Conservation (phyloP, 2,329 filamentous ascomycete species). For the Pseudogymnoascus pannorum region DNA sequence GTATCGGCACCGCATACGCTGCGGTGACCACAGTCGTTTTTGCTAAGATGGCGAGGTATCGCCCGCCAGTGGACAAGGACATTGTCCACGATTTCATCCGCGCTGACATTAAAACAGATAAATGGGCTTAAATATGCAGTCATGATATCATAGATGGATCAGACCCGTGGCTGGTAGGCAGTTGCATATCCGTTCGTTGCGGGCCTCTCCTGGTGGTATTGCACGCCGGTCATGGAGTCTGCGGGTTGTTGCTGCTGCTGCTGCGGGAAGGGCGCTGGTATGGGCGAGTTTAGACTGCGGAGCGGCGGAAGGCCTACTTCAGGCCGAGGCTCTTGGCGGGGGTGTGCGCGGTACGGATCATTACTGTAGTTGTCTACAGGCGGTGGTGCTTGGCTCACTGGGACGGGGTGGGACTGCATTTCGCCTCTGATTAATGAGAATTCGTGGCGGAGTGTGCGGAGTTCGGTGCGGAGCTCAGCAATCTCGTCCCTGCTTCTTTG, state of each 20-base stretch:
- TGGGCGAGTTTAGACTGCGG: constrained; percentile 37
- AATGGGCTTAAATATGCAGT: neutral
- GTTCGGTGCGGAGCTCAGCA: constrained; percentile 25
- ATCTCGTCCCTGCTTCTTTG: neutral
- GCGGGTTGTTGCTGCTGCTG: neutral
- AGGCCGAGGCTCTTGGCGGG: constrained; percentile 30
- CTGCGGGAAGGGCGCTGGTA: neutral
- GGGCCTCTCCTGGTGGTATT: constrained; percentile 37
- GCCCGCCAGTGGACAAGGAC: neutral
- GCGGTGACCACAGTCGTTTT: neutral
- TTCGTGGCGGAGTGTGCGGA: constrained; percentile 18
- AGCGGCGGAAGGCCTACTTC: constrained; percentile 47
- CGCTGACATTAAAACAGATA: neutral
- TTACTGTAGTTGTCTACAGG: constrained; percentile 7
- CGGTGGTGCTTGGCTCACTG: neutral
- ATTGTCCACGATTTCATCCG: neutral
- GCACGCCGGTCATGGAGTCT: constrained; percentile 60
- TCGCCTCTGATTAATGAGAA: constrained; percentile 12
- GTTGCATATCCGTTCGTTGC: neutral
- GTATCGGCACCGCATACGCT: neutral
- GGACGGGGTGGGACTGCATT: neutral
- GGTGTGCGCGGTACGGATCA: neutral
- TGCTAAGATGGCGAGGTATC: neutral
- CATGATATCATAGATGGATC: neutral
- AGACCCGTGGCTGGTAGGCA: neutral